A percentile compares a stretch with the other conserved stretches of the same genome.
Evolutionary conservation across 306 rosid genomes (phyloP).

Genomic region (Casuarina glauca): DNA sequence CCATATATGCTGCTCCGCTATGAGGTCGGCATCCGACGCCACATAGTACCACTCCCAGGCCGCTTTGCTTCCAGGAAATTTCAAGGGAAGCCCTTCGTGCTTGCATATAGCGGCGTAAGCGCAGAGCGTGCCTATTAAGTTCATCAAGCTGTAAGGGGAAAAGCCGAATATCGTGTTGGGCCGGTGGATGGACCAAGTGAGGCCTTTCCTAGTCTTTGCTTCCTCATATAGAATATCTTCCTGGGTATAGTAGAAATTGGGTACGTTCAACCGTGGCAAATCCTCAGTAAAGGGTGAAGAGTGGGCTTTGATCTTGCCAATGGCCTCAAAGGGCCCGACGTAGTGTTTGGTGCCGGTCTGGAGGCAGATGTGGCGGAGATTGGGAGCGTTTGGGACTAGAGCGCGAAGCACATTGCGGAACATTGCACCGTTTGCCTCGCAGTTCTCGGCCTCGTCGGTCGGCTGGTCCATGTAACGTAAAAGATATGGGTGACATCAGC

Average conservation of each 20-base stretch:
- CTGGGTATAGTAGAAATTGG: slow-evolving; percentile 55
- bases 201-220: slow-evolving; percentile 36
- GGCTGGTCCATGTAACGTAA: slow-evolving; percentile 60
- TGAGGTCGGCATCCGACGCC: slow-evolving; percentile 66
- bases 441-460: slow-evolving; percentile 55
- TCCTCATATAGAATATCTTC: slow-evolving; percentile 59
- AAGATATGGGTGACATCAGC: slow-evolving; percentile 72
- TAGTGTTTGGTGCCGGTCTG: slow-evolving; percentile 74
- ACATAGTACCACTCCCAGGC: slow-evolving; percentile 47
- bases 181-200: slow-evolving; percentile 65
- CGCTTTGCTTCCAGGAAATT: slow-evolving; percentile 51
- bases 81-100: slow-evolving; percentile 55
- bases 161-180: slow-evolving; percentile 58
- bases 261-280: slow-evolving; percentile 22
- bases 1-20: slow-evolving; percentile 83
- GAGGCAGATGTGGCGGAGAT: slow-evolving; percentile 72
- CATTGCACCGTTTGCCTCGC: slow-evolving; percentile 59
- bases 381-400: slow-evolving; percentile 57
- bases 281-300: slow-evolving; percentile 71
- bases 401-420: slow-evolving; percentile 49
- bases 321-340: slow-evolving; percentile 42
- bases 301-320: slow-evolving; percentile 32
- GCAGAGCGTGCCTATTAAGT: slow-evolving; percentile 42
- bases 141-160: slow-evolving; percentile 66
- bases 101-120: slow-evolving; percentile 70